Base-by-base conservation (phyloP, 768 basidiomycete species). In the Calvatia gigantea region DNA sequence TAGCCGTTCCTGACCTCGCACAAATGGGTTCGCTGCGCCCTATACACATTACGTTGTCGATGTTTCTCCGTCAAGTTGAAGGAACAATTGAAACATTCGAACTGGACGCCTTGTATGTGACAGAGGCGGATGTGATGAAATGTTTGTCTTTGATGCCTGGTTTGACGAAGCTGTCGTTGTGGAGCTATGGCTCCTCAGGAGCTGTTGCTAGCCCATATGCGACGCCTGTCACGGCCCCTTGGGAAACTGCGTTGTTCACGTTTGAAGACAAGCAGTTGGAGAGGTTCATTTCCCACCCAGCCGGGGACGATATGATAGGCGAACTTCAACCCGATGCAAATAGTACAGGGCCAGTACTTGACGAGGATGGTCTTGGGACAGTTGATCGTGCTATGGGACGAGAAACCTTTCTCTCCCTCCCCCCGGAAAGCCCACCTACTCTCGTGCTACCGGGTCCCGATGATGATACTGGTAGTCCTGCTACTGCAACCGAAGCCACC, bases 81-180 rank as follows among this genome's bases (percentile, higher is more conserved):
- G 21, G n/a, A 6, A 28, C 38, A 2, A 56, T 56, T 12, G 47
- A 56, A 6, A 47, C 48, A 27, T 48, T 56, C 14, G 54, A 56
- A 44, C 31, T 56, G 11, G 54, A 56, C 21, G 46, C 54, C 3
- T 21, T 49, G 11, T 49, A 56, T 47, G 42, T 56, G 46, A 41
- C 37, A 3, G 54, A 56, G 19, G 19, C 7, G 9, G 54, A 56
- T 35, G 54, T 56, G n/a, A 48, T 56, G 47, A 49, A 56, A 23
- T 56, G 46, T 32, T 42, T 56, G 15, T 56, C 54, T 3, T 38
- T 56, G 6, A 48, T 56, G 46, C 54, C 54, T 6, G 39, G 46
- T 8, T 8, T 56, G 2, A 56, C 15, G 32, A 48, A 21, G 19
- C 35, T 56, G 29, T 56, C 47, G 21, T 14, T 56, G 29, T 56